Evolutionary conservation across 805 yeast genomes (phyloP).

Genomic region (Metschnikowia lachancei): DNA sequence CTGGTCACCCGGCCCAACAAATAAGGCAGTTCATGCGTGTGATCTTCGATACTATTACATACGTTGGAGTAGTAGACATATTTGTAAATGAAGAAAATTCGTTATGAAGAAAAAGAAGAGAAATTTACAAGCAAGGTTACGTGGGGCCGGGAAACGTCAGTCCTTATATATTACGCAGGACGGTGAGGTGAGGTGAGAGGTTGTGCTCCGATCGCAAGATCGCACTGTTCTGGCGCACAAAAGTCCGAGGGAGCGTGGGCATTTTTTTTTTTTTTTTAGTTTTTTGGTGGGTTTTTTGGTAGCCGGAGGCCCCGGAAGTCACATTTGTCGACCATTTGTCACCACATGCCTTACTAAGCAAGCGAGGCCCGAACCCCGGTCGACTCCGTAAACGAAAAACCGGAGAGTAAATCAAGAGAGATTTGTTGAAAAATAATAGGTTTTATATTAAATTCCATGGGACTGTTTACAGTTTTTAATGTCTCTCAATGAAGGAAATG

Average conservation of each 20-base stretch:
- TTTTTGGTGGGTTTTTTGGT: neutral
- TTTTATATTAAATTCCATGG: no score
- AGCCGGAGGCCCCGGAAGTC: neutral
- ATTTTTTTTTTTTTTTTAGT: neutral
- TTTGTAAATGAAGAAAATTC: slow-evolving; percentile 10
- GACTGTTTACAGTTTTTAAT: no score
- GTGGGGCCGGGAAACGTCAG: slow-evolving; percentile 15
- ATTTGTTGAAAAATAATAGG: no score
- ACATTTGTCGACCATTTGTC: neutral
- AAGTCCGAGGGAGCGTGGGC: slow-evolving; percentile 11
- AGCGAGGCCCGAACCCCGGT: neutral
- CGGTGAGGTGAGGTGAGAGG: slow-evolving; percentile 2
- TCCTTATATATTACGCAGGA: slow-evolving; percentile 18
- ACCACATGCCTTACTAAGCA: slow-evolving; percentile 1
- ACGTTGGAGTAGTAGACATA: slow-evolving; percentile 47
- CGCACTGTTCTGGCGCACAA: slow-evolving; percentile 16
- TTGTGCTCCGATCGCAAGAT: slow-evolving; percentile 8
- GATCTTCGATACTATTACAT: slow-evolving; percentile 21
- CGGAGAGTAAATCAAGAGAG: no score
- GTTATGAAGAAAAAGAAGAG: slow-evolving; percentile 6
- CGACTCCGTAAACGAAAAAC: no score
- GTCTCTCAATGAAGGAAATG: no score
- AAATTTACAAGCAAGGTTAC: slow-evolving; percentile 4
- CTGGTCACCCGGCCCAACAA: no score
- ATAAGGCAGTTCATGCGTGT: neutral